A percentile compares a stretch with the other conserved stretches of the same genome.
phyloP scores from a whole-genome alignment of 2,329 filamentous ascomycete species.

The Paramyrothecium sp. region DNA sequence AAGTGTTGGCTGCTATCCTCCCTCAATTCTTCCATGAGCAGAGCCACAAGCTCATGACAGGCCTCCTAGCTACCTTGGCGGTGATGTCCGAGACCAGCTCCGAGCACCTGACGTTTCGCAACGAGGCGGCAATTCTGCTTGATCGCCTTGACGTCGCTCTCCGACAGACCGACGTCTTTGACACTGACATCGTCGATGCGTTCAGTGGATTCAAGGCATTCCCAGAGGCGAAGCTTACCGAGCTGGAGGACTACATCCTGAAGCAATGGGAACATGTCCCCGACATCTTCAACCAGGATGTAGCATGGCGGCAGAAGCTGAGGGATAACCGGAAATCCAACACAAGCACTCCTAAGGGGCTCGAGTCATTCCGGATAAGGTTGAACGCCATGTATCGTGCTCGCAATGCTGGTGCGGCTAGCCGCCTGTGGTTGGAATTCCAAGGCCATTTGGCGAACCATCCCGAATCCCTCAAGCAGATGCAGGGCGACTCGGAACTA shows the following conservation, averaged over 20 bases:
- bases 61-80: conserved; percentile 29
- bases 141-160: conserved; percentile 21
- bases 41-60: conserved; percentile 23
- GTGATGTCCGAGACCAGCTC: conserved; percentile 25
- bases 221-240: conserved; percentile 12
- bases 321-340: background rate
- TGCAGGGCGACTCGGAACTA: conserved; percentile 31
- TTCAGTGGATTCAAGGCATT: conserved; percentile 15
- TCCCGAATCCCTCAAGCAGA: conserved; percentile 18
- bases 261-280: conserved; percentile 24
- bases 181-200: conserved; percentile 13
- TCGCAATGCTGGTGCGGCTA: conserved; percentile 25
- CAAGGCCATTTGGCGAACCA: conserved; percentile 18
- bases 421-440: conserved; percentile 32
- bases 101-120: conserved; percentile 7
- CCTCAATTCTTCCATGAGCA: conserved; percentile 23
- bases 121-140: conserved; percentile 25
- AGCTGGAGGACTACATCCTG: conserved; percentile 22
- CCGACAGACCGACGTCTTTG: conserved; percentile 11
- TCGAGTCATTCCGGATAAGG: conserved; percentile 23
- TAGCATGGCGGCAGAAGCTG: background rate
- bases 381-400: conserved; percentile 25
- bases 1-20: conserved; percentile 27
- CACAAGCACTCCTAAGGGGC: background rate
- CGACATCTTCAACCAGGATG: conserved; percentile 16